These are phyloP conservation scores for Cercospora sp. DNA, from an alignment of 2,329 filamentous ascomycete species.

Conservation along the genomic window DNA sequence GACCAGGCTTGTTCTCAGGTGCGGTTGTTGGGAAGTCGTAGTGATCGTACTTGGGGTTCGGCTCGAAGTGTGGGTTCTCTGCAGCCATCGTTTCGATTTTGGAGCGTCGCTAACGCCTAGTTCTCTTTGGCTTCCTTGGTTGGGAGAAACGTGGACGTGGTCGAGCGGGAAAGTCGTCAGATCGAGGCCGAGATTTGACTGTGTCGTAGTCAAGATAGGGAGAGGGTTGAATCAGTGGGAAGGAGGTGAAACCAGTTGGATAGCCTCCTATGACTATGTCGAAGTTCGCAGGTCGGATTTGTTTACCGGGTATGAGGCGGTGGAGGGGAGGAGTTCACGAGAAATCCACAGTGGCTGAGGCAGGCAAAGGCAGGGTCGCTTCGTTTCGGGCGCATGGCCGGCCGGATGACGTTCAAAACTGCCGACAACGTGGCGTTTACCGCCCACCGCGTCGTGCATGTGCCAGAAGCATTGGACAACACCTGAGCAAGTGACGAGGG, in stretches of 20 bases:
- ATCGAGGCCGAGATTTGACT: background rate
- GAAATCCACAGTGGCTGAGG: slow-evolving; percentile 4
- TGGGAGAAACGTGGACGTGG: background rate
- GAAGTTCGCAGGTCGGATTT: background rate
- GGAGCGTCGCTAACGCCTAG: background rate
- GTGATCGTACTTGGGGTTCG: slow-evolving; percentile 91
- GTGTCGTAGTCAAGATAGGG: background rate
- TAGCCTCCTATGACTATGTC: background rate
- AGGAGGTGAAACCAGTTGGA: background rate
- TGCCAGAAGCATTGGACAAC: slow-evolving; percentile 4
- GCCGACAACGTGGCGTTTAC: slow-evolving; percentile 4
- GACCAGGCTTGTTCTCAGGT: slow-evolving; percentile 68
- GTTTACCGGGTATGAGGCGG: slow-evolving; percentile 2
- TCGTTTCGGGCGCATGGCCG: background rate
- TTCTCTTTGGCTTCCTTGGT: background rate
- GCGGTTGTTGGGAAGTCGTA: slow-evolving; percentile 88
- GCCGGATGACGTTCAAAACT: slow-evolving; percentile 7
- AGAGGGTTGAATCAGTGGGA: background rate
- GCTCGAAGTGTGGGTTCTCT: slow-evolving; percentile 46
- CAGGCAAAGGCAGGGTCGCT: background rate
- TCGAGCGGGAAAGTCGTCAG: background rate
- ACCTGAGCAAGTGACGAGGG: background rate
- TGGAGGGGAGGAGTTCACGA: slow-evolving; percentile 8
- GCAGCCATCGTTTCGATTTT: slow-evolving; percentile 29
- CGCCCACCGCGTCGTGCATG: background rate